Evolutionary conservation across 2,329 filamentous ascomycete genomes (phyloP), one percentile per base, ranked within the genome.

Genomic region (Neurospora sp.): DNA sequence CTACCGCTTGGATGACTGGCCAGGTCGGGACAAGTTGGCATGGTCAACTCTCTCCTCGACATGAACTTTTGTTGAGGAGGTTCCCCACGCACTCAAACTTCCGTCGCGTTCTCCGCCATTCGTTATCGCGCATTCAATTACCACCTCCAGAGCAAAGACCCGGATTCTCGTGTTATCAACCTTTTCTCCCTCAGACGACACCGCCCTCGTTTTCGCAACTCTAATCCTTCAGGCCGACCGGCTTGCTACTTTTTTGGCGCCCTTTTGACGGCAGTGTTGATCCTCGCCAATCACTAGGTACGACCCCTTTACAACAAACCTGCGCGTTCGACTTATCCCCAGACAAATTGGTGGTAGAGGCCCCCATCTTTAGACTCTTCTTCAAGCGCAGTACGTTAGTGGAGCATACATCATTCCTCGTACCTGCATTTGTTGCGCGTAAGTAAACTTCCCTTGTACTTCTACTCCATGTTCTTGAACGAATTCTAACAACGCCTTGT

Each of bases 401-500:
- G 42, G n/a, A 4, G 42, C 9, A 10, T 19, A 46, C 9, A 46
- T 10, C 4, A 19, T 46, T 10, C 8, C 42, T 46, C 9, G 9
- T 46, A n/a, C 8, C 17, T 43, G 8, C 17, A 43, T 19, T 19
- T 40, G 4, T 46, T 19, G n/a, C 42, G 19, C 9, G 8, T 11
- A 19, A 46, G 42, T 19, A 11, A 0, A 11, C 42, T 19, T 46
- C 42, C 2, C 17, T 46, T 46, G 3, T 5, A 1, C 42, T 43
- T 43, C 42, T 19, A 10, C 8, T 43, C 42, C n/a, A 19, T 19
- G 1, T 43, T 43, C 8, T 11, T 10, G 42, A 19, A 43, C 42
- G n/a, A 43, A 10, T 1, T 0, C 42, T 43, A 19, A 43, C 1
- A 1, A 10, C 1, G n/a, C 1, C n/a, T 0, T 43, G 17, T 43